Conservation (phyloP, 805 yeast species). For the Candida cerambycidarum region DNA sequence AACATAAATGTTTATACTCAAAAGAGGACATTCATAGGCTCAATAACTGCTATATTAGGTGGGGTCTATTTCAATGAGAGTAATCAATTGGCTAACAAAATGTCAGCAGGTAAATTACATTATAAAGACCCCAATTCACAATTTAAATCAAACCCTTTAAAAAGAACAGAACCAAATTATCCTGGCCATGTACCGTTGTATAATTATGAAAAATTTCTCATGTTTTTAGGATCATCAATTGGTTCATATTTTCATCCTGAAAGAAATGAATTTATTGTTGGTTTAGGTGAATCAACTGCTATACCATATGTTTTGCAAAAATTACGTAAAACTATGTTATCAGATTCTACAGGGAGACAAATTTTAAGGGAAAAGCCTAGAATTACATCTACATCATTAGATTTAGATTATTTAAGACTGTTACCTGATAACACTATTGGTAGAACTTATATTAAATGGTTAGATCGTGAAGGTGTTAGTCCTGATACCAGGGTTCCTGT, state of each 20-base stretch:
- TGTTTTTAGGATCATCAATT: conserved; percentile 72
- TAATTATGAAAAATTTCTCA: conserved; percentile 55
- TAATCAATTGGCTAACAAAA: conserved; percentile 56
- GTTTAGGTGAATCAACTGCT: conserved; percentile 89
- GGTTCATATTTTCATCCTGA: conserved; percentile 80
- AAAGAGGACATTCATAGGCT: conserved; percentile 3
- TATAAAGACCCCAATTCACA: conserved; percentile 34
- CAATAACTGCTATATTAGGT: conserved; percentile 3
- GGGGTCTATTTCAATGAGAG: conserved; percentile 39
- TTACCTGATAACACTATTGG: conserved; percentile 77
- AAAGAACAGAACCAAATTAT: conserved; percentile 49
- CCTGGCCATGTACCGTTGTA: conserved; percentile 81
- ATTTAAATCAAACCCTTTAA: conserved; percentile 31
- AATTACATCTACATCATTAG: conserved; percentile 69
- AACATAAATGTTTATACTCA: not conserved
- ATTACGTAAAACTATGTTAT: conserved; percentile 71
- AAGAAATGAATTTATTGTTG: conserved; percentile 71
- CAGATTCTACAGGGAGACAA: conserved; percentile 72
- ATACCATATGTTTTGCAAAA: conserved; percentile 61
- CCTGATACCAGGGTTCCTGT: conserved; percentile 94
- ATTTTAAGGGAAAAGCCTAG: conserved; percentile 79
- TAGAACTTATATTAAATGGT: conserved; percentile 74
- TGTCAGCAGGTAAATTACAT: conserved; percentile 53
- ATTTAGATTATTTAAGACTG: conserved; percentile 56
- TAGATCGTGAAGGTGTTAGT: conserved; percentile 81